Base-by-base conservation (phyloP, 2,329 filamentous ascomycete species). In the Nemania bipapillata region DNA sequence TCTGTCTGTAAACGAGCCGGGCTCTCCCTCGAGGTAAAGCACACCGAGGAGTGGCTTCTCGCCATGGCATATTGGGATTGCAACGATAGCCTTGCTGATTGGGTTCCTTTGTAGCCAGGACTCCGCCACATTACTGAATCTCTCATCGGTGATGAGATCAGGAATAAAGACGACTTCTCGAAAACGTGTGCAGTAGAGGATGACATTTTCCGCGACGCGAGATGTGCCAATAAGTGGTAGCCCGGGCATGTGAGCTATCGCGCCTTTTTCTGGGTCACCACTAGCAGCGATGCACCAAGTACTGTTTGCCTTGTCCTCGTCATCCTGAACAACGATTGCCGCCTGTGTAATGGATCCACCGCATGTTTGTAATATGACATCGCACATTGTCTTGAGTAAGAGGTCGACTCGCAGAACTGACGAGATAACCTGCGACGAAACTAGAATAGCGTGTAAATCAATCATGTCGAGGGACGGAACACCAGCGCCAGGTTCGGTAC, bases 381-480 rank as follows among this genome's bases (percentile, higher is more conserved):
- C 89, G 73, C 91, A 92, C 89, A 95, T 93, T 49, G 92, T 94
- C 75, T 91, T 90, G 69, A 94, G 85, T 3, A 95, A 84, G 74
- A 91, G 87, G 71, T 94, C 91, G 12, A 94, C 87, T 71, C 91
- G 87, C 11, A 95, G 80, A 58, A 94, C 91, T 17, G 91, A 94
- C 4, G 92, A 94, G 50, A 95, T 90, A 50, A 94, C 87, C 76
- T 94, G 92, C 9, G 91, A 93, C 2, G 90, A 92, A 73, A 92
- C 89, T 15, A 95, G 83, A 66, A 95, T 94, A 26, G 90, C 91
- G 49, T 92, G 90, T 69, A 94, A 80, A 78, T 94, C 92, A 76
- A 95, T 90, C 90, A 95, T 94, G 80, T 95, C 92, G 61, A 95
- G 85, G 30, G 91, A 89, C 47, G 91, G 91, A 67, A 94, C 83